Evolutionary conservation across 2,329 filamentous ascomycete genomes (phyloP).

Genomic region (Thielaviopsis populi): DNA sequence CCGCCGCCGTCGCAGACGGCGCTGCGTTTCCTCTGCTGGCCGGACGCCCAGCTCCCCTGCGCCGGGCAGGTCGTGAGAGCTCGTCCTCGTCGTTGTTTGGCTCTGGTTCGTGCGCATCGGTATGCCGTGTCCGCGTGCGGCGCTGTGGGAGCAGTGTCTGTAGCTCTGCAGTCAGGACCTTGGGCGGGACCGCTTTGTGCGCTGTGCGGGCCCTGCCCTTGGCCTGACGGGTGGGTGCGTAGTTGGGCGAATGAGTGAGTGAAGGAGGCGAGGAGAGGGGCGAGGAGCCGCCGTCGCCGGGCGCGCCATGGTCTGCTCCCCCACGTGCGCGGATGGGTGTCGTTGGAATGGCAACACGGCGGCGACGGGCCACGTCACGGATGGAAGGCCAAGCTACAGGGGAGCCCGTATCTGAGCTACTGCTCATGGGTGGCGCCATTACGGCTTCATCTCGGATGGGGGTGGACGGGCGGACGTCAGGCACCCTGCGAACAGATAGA

Average conservation of each 20-base stretch:
- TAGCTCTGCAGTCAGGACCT: slow-evolving; percentile 40
- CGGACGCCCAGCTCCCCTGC: slow-evolving; percentile 24
- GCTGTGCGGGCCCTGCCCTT: slow-evolving; percentile 23
- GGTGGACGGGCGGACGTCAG: slow-evolving; percentile 26
- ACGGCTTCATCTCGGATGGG: slow-evolving; percentile 30
- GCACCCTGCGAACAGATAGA: slow-evolving; percentile 21
- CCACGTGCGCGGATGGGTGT: slow-evolving; percentile 25
- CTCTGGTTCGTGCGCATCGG: slow-evolving; percentile 23
- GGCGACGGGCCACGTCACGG: slow-evolving; percentile 34
- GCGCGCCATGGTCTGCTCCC: not conserved
- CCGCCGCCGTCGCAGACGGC: slow-evolving; percentile 21
- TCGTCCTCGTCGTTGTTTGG: slow-evolving; percentile 42
- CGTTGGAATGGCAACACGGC: slow-evolving; percentile 26
- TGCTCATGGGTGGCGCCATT: slow-evolving; percentile 42
- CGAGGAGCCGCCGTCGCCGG: slow-evolving; percentile 28
- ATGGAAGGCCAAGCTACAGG: slow-evolving; percentile 38
- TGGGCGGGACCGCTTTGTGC: slow-evolving; percentile 28
- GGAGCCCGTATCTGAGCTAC: slow-evolving; percentile 28
- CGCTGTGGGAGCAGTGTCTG: slow-evolving; percentile 40
- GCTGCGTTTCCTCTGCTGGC: slow-evolving; percentile 22
- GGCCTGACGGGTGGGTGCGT: slow-evolving; percentile 22
- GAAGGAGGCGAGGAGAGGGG: slow-evolving; percentile 50
- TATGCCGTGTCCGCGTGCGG: slow-evolving; percentile 27
- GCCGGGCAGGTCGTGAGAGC: slow-evolving; percentile 27
- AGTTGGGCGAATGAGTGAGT: slow-evolving; percentile 51